Percentiles rank a stretch among this genome's conserved stretches.
Evolutionary conservation across 768 basidiomycete species (phyloP).

Genomic region (Pleurotus pulmonarius): DNA sequence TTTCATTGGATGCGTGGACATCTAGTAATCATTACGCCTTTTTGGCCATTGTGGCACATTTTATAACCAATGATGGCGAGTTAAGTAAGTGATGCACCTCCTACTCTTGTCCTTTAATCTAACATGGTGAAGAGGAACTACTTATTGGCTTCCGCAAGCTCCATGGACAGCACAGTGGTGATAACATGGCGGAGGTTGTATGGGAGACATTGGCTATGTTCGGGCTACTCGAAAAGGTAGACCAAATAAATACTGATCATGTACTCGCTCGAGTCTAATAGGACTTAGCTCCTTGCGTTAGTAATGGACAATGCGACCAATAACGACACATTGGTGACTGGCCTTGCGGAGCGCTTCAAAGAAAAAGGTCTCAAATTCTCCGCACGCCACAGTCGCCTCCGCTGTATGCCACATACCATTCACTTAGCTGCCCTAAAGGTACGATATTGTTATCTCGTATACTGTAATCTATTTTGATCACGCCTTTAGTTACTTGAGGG

Average conservation of each 20-base stretch:
- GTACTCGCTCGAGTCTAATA: neutral
- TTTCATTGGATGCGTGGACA: conserved; percentile 23
- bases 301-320: conserved; percentile 33
- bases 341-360: conserved; percentile 13
- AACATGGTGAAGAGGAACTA: conserved; percentile 22
- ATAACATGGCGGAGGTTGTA: conserved; percentile 30
- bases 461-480: neutral
- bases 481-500: conserved; percentile 11
- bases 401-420: conserved; percentile 37
- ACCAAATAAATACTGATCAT: neutral
- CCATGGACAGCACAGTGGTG: conserved; percentile 27
- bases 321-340: conserved; percentile 28
- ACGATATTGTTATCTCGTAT: neutral
- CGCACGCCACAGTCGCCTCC: conserved; percentile 18
- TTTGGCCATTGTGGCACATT: conserved; percentile 21
- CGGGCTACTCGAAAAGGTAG: conserved; percentile 15
- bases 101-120: neutral
- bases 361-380: conserved; percentile 19
- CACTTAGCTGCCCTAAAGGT: conserved; percentile 31
- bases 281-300: conserved; percentile 23
- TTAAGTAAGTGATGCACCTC: too few relatives aligned
- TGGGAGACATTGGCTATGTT: conserved; percentile 25
- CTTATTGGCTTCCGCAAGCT: conserved; percentile 34
- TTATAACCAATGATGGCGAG: conserved; percentile 16
- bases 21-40: conserved; percentile 23